A percentile compares a stretch with the other conserved stretches of the same genome.
phyloP scores from a whole-genome alignment of 148 eudicot species.

The Rheum nobile region DNA sequence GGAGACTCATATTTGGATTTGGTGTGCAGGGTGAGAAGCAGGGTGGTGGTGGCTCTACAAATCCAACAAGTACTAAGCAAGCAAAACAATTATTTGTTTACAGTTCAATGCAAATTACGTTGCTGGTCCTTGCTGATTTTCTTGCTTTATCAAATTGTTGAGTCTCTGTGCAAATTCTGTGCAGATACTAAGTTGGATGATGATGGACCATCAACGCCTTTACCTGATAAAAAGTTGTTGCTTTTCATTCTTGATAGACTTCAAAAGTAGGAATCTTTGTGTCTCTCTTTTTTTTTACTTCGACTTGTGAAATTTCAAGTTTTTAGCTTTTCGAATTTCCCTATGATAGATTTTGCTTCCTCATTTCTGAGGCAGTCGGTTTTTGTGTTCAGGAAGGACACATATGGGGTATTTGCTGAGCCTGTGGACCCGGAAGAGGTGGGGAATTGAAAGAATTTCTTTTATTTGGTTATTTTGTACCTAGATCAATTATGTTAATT shows the following conservation, averaged over 20 bases:
- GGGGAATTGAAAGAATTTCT: not conserved
- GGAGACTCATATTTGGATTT: conserved; percentile 13
- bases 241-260: conserved; percentile 44
- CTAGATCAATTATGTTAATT: not conserved
- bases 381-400: conserved; percentile 60
- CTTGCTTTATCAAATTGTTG: not conserved
- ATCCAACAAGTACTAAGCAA: conserved; percentile 13
- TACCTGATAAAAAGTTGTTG: conserved; percentile 47
- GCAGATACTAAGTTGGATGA: conserved; percentile 23
- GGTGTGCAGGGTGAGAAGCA: conserved; percentile 24
- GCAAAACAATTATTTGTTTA: conserved; percentile 11
- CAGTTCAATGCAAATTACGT: not conserved
- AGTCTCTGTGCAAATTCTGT: conserved; percentile 13
- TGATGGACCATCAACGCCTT: conserved; percentile 31
- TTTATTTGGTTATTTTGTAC: not conserved
- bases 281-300: not conserved
- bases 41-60: conserved; percentile 11
- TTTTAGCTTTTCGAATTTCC: not conserved
- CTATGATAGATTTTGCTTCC: conserved; percentile 10
- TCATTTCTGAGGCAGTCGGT: conserved; percentile 12
- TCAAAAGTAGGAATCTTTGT: conserved; percentile 30
- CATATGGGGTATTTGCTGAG: conserved; percentile 74
- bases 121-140: conserved; percentile 2
- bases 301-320: not conserved
- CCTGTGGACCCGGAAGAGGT: conserved; percentile 95